Evolutionary conservation across 1,284 basidiomycete genomes (phyloP).

Genomic region (Irpex sp.): DNA sequence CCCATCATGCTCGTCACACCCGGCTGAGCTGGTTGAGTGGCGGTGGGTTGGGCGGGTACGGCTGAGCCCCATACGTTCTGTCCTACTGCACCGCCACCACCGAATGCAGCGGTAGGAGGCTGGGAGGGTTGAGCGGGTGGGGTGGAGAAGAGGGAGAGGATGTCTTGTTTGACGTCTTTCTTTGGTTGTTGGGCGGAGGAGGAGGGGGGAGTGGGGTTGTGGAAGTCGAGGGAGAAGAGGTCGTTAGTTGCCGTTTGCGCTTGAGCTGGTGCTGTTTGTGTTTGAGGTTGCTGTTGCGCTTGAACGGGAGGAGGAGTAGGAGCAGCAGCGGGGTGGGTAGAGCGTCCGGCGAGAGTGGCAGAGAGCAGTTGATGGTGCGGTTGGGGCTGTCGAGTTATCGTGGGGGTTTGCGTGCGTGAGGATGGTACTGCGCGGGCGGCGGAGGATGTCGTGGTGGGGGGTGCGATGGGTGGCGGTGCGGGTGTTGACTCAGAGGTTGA

Average conservation of each 20-base stretch:
- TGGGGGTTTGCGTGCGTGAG: slow-evolving; percentile 21
- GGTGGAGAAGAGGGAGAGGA: slow-evolving; percentile 80
- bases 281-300: slow-evolving; percentile 13
- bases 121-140: slow-evolving; percentile 28
- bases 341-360: slow-evolving; percentile 25
- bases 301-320: slow-evolving; percentile 16
- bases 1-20: slow-evolving; percentile 54
- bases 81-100: slow-evolving; percentile 20
- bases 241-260: slow-evolving; percentile 43
- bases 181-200: slow-evolving; percentile 32
- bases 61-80: slow-evolving; percentile 9
- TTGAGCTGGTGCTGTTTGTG: slow-evolving; percentile 25
- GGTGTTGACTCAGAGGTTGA: slow-evolving; percentile 15
- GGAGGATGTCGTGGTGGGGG: slow-evolving; percentile 27
- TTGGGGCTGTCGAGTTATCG: slow-evolving; percentile 47
- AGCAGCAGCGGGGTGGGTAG: slow-evolving; percentile 21
- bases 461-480: slow-evolving; percentile 18
- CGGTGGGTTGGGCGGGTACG: background rate
- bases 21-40: slow-evolving; percentile 17
- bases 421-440: slow-evolving; percentile 25
- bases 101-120: slow-evolving; percentile 27
- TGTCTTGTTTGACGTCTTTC: slow-evolving; percentile 82
- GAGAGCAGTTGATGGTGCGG: slow-evolving; percentile 55
- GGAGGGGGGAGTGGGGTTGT: slow-evolving; percentile 32
- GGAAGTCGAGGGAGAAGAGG: slow-evolving; percentile 86